Conservation (phyloP, 1,139 yeast species). For the Pichia inconspicua region DNA sequence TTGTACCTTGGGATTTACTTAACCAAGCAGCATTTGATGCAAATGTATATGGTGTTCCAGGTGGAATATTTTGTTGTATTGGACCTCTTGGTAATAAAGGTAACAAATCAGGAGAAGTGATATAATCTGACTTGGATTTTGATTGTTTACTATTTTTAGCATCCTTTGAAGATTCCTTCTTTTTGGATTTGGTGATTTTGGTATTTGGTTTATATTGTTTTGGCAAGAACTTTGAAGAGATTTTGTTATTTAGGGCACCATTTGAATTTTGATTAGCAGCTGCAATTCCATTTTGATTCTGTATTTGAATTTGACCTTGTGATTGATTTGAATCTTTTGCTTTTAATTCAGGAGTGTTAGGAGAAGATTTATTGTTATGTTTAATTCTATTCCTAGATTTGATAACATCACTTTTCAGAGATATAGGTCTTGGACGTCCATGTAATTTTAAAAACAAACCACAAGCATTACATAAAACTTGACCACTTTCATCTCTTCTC, state of each 20-base stretch:
- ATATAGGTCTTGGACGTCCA: slow-evolving; percentile 87
- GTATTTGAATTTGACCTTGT: not conserved
- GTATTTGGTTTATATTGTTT: slow-evolving; percentile 29
- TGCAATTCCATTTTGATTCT: not conserved
- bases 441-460: slow-evolving; percentile 86
- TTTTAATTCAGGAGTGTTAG: slow-evolving; percentile 29
- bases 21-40: slow-evolving; percentile 24
- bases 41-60: slow-evolving; percentile 28
- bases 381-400: slow-evolving; percentile 80
- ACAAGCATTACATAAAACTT: slow-evolving; percentile 90
- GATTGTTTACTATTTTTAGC: not conserved
- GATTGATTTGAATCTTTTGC: slow-evolving; percentile 24
- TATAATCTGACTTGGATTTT: not conserved
- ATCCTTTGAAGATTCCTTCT: not conserved
- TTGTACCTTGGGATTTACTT: slow-evolving; percentile 25
- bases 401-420: slow-evolving; percentile 84
- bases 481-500: slow-evolving; percentile 92
- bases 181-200: slow-evolving; percentile 10
- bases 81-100: slow-evolving; percentile 27
- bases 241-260: slow-evolving; percentile 5
- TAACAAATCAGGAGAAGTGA: slow-evolving; percentile 25
- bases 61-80: slow-evolving; percentile 15
- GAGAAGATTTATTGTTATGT: slow-evolving; percentile 25
- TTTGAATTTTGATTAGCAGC: not conserved
- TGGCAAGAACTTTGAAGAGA: slow-evolving; percentile 26